Evolutionary conservation across 176 grass and related monocot species (phyloP).

Genomic region (Olyra latifolia): DNA sequence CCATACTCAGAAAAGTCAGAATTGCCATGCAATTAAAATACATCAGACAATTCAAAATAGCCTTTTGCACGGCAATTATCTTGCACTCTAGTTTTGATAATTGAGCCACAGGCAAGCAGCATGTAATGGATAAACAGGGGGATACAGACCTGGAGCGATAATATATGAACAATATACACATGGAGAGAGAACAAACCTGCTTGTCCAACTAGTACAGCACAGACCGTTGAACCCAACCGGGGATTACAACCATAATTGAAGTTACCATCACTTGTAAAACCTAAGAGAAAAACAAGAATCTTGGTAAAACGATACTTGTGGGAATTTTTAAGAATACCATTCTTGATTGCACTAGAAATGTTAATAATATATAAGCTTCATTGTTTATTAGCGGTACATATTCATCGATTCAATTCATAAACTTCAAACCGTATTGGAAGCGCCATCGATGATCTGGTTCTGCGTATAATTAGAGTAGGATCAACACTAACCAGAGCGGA

Average conservation of each 20-base stretch:
- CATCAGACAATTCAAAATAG: background rate
- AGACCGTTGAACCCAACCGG: conserved; percentile 31
- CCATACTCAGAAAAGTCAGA: too few species aligned
- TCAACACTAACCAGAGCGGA: background rate
- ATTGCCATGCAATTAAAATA: too few species aligned
- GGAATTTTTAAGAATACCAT: too few species aligned
- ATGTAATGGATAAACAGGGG: background rate
- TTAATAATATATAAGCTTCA: background rate
- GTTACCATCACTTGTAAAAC: conserved; percentile 17
- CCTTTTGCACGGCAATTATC: background rate
- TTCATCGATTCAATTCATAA: background rate
- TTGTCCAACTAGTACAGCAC: conserved; percentile 48
- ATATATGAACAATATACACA: too few species aligned
- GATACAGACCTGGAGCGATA: background rate
- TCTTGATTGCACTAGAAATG: background rate
- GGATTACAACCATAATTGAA: conserved; percentile 25
- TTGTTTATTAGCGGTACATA: background rate
- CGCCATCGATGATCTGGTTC: background rate
- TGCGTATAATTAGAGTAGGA: background rate
- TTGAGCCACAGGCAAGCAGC: background rate
- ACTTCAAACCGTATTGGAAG: background rate
- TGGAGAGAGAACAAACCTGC: conserved; percentile 31
- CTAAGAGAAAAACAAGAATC: background rate
- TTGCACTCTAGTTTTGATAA: background rate
- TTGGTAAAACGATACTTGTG: background rate